Evolutionary conservation across 2,329 filamentous ascomycete genomes (phyloP).

Genomic region (Botryosphaeria dothidea): DNA sequence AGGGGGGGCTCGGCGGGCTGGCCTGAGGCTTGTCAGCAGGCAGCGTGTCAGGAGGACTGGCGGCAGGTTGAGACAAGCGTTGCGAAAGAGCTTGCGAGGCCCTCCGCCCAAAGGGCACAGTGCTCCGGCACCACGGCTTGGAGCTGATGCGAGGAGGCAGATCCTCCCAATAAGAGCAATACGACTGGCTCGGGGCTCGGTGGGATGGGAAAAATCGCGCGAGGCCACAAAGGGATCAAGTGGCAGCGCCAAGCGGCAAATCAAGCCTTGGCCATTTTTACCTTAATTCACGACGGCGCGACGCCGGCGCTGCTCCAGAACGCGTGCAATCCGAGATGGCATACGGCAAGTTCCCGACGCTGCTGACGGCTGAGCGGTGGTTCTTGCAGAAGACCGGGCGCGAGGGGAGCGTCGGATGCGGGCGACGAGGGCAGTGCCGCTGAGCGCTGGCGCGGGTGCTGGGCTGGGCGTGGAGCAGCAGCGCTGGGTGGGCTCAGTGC

Average conservation of each 20-base stretch:
- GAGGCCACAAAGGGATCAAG: background rate
- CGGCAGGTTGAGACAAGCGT: constrained; percentile 14
- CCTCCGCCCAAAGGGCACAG: background rate
- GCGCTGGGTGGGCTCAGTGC: background rate
- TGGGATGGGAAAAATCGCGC: constrained; percentile 7
- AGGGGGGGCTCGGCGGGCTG: no score
- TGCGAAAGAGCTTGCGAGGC: constrained; percentile 18
- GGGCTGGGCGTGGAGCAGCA: background rate
- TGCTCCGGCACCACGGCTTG: constrained; percentile 4
- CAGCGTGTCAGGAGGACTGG: background rate
- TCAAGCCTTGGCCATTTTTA: constrained; percentile 16
- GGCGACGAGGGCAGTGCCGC: background rate
- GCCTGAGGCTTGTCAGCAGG: background rate
- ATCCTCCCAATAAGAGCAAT: constrained; percentile 9
- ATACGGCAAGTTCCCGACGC: constrained; percentile 11
- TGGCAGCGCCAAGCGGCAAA: background rate
- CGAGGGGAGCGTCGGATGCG: background rate
- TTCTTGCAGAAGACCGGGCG: background rate
- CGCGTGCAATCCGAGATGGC: background rate
- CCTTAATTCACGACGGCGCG: constrained; percentile 18
- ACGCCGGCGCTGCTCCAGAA: constrained; percentile 16
- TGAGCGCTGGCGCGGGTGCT: background rate
- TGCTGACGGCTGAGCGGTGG: background rate
- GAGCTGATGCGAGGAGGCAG: constrained; percentile 11
- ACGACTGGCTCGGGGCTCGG: constrained; percentile 15